Conservation (phyloP, 331 rosid species). For the Stylosanthes scabra region DNA sequence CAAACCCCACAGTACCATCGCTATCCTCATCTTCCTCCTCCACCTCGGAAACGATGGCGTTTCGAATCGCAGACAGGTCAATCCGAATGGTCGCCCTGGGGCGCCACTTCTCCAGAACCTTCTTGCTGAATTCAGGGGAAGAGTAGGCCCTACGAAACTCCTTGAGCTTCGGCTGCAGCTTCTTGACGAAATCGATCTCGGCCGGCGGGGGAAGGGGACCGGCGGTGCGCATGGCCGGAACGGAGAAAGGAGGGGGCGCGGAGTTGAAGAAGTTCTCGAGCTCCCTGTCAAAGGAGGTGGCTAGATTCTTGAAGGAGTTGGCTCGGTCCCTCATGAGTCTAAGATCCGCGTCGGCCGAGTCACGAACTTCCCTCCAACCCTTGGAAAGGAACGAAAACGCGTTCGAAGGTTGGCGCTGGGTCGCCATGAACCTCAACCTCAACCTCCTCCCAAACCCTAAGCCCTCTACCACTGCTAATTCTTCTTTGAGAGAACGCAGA, state of each 20-base stretch:
- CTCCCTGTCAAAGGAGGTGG: constrained; percentile 93
- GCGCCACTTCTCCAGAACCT: constrained; percentile 89
- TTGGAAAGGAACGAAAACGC: constrained; percentile 88
- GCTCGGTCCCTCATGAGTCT: constrained; percentile 87
- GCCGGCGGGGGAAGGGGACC: constrained; percentile 56
- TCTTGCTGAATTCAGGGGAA: constrained; percentile 89
- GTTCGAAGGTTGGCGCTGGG: constrained; percentile 56
- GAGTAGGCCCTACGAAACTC: constrained; percentile 84
- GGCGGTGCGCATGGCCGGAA: constrained; percentile 66
- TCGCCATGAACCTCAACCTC: constrained; percentile 53
- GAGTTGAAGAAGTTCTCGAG: constrained; percentile 81
- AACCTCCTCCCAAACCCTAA: background rate
- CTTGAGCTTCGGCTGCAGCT: constrained; percentile 79
- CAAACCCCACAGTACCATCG: no score
- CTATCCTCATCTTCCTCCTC: constrained; percentile 54
- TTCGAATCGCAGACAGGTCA: constrained; percentile 79
- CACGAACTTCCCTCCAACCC: constrained; percentile 94
- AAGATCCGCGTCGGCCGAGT: constrained; percentile 97
- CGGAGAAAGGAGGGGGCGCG: constrained; percentile 63
- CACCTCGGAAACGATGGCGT: constrained; percentile 83
- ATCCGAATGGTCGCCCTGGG: constrained; percentile 84
- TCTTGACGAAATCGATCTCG: constrained; percentile 60
- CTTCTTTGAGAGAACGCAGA: background rate
- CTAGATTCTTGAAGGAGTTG: constrained; percentile 85
- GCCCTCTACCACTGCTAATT: background rate